Conservation (phyloP, 2,329 filamentous ascomycete species). For the Lomentospora prolificans region DNA sequence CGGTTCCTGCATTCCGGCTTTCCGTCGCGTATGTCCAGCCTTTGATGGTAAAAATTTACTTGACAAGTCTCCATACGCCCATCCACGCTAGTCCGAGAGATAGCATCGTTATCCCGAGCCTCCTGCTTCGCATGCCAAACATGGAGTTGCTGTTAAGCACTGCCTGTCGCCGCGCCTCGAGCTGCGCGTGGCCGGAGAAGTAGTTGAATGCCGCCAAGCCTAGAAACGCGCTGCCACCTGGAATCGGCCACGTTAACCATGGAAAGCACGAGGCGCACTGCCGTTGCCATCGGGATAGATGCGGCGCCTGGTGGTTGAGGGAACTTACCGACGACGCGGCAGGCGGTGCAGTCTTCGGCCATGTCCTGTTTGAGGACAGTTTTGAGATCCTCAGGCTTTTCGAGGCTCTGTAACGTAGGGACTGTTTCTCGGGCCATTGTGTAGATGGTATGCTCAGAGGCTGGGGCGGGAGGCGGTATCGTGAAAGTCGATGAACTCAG, state of each 20-base stretch:
- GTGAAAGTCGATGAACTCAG: too few species aligned
- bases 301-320: too few species aligned
- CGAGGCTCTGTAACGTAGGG: constrained; percentile 41
- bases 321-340: constrained; percentile 61
- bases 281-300: neutral
- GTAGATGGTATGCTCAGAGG: neutral
- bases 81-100: constrained; percentile 59
- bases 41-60: neutral
- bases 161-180: constrained; percentile 52
- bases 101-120: constrained; percentile 55
- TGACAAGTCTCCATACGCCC: constrained; percentile 50
- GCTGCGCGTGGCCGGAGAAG: constrained; percentile 61
- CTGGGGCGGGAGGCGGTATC: too few species aligned
- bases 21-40: too few species aligned
- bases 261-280: neutral
- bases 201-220: constrained; percentile 72
- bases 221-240: constrained; percentile 66
- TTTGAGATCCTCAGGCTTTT: constrained; percentile 53
- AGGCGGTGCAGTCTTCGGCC: constrained; percentile 59
- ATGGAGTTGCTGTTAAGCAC: constrained; percentile 61
- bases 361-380: constrained; percentile 46
- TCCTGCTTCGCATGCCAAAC: constrained; percentile 63
- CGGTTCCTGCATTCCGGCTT: too few species aligned
- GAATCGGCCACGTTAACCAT: neutral
- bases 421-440: constrained; percentile 15